Evolutionary conservation across 306 rosid species (phyloP).

Genomic region (Aeschynomene evenia): DNA sequence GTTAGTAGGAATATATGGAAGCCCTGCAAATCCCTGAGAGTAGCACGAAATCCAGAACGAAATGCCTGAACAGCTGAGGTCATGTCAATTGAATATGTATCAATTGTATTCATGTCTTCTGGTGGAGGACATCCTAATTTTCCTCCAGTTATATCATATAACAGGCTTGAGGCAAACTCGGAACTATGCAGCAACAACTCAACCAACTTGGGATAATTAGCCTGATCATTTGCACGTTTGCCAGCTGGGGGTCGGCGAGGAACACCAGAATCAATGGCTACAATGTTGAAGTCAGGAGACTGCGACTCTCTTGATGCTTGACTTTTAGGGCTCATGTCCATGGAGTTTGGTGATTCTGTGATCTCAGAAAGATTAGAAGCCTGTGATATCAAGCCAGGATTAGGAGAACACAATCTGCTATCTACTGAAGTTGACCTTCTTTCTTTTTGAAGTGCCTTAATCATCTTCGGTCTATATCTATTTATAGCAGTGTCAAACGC

Average conservation of each 20-base stretch:
- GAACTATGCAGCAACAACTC: slow-evolving; percentile 81
- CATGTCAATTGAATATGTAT: slow-evolving; percentile 43
- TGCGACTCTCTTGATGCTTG: slow-evolving; percentile 44
- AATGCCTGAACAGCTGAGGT: slow-evolving; percentile 55
- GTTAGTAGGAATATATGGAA: slow-evolving; percentile 85
- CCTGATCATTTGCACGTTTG: slow-evolving; percentile 91
- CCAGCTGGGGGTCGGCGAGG: slow-evolving; percentile 98
- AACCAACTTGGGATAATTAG: slow-evolving; percentile 81
- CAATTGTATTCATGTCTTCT: slow-evolving; percentile 44
- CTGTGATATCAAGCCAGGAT: slow-evolving; percentile 51
- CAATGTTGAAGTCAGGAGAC: slow-evolving; percentile 55
- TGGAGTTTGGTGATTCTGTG: slow-evolving; percentile 64
- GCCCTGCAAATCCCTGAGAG: slow-evolving; percentile 90
- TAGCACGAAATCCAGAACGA: slow-evolving; percentile 76
- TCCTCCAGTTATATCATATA: slow-evolving; percentile 79
- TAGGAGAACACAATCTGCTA: slow-evolving; percentile 50
- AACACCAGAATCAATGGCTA: slow-evolving; percentile 94
- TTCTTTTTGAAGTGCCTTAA: slow-evolving; percentile 69
- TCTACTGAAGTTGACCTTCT: slow-evolving; percentile 82
- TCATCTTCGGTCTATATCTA: slow-evolving; percentile 59
- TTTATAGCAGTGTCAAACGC: slow-evolving; percentile 64
- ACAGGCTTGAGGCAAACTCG: slow-evolving; percentile 71
- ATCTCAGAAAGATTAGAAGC: slow-evolving; percentile 70
- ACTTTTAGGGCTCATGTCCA: slow-evolving; percentile 40
- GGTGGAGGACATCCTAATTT: slow-evolving; percentile 63